phyloP scores from a whole-genome alignment of 257 asterid genomes.

The Orobanche coerulescens region DNA sequence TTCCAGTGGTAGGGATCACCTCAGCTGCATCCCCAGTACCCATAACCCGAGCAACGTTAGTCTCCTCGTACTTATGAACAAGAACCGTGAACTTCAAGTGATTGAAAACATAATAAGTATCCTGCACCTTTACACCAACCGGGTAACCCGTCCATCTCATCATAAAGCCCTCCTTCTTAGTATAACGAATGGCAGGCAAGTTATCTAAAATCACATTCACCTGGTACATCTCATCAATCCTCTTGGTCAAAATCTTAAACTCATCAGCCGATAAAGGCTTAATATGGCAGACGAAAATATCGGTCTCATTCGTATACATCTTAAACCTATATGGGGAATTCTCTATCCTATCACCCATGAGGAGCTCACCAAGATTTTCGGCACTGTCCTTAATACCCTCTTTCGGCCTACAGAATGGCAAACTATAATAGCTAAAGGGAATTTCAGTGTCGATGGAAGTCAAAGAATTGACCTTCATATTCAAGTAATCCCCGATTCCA shows the following conservation, averaged over 20 bases:
- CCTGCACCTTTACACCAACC: constrained; percentile 53
- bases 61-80: constrained; percentile 56
- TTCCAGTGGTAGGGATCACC: constrained; percentile 49
- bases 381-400: constrained; percentile 75
- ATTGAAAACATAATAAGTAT: constrained; percentile 50
- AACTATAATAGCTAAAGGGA: constrained; percentile 69
- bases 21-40: constrained; percentile 72
- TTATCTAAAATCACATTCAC: constrained; percentile 77
- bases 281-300: constrained; percentile 54
- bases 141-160: constrained; percentile 74
- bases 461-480: constrained; percentile 68
- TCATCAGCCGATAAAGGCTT: constrained; percentile 70
- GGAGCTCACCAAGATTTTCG: constrained; percentile 77
- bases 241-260: constrained; percentile 60
- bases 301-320: constrained; percentile 64
- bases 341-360: constrained; percentile 85
- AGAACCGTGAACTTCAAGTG: constrained; percentile 68
- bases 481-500: constrained; percentile 56
- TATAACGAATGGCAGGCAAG: constrained; percentile 68
- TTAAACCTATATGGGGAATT: constrained; percentile 75
- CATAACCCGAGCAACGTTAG: constrained; percentile 64
- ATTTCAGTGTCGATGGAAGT: constrained; percentile 73
- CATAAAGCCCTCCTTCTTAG: constrained; percentile 51
- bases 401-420: constrained; percentile 57
- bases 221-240: constrained; percentile 81